Evolutionary conservation across 495 filamentous ascomycete species (phyloP), one percentile per base, ranked within the genome.

Genomic region (Penicillium fimorum): DNA sequence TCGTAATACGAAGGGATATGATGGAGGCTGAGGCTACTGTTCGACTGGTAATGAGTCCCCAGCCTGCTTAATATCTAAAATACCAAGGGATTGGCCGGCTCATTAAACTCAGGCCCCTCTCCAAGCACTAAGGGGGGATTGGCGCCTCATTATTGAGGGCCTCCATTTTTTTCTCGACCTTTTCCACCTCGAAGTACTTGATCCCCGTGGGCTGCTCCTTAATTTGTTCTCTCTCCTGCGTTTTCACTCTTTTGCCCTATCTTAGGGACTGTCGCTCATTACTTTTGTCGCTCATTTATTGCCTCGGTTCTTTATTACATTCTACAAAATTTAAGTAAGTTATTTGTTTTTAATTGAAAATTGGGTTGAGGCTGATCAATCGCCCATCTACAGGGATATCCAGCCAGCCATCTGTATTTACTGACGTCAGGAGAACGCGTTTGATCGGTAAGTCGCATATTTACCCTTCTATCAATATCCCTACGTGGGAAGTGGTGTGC

Each of bases 381-480:
- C n/a, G 24, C 13, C 17, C 20, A 5, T 32, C 24, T 27, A 7
- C 45, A 54, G 43, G 42, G 9, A 54, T 37, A 27, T 27, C 6
- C 25, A 27, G 25, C 25, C 54, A 18, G 25, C 25, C 54, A 18
- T 48, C 38, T 58, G 62, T 65, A 42, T 64, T 64, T 66, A 41
- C 57, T 61, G 56, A 66, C 60, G 57, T 61, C 48, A 58, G 40
- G 53, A 65, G 47, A 66, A 60, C 65, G 57, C 63, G 46, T 35
- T 43, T n/a, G 50, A 58, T 42, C 43, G 49, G 65, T 65, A 66
- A 61, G 65, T 50, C 42, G 42, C 60, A 66, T 68, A 22, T 22
- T 22, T 22, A 45, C 57, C 50, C 33, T 35, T 15, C 47, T 44
- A 32, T 25, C 50, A 7, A 35, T 53, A 46, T 53, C 56, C 54